Percentiles rank a stretch among this genome's conserved stretches.
Conservation (phyloP, 257 asterid genomes). For the Rubia yunnanensis region DNA sequence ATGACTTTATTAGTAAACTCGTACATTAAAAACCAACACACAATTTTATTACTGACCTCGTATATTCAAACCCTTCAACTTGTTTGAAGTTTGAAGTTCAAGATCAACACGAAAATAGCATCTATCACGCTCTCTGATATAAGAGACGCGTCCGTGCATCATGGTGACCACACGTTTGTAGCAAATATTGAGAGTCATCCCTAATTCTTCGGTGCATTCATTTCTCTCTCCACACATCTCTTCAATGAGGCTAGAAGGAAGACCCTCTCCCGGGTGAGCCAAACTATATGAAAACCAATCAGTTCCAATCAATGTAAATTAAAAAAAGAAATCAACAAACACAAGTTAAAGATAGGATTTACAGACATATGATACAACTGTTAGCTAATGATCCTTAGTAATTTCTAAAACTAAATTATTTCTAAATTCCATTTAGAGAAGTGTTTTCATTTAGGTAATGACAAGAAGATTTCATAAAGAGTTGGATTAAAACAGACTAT, state of each 20-base stretch:
- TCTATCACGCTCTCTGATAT: constrained; percentile 30
- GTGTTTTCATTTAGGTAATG: no score
- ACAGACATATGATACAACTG: background rate
- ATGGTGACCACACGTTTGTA: constrained; percentile 26
- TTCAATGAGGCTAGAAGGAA: constrained; percentile 40
- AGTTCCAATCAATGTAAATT: background rate
- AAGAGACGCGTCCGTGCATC: constrained; percentile 49
- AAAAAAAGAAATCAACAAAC: background rate
- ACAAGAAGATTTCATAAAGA: no score
- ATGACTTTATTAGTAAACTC: background rate
- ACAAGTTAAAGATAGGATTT: background rate
- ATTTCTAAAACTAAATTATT: background rate
- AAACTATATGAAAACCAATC: constrained; percentile 29
- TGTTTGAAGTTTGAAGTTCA: constrained; percentile 23
- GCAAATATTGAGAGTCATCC: constrained; percentile 37
- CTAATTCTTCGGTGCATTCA: constrained; percentile 31
- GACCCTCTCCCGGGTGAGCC: constrained; percentile 60
- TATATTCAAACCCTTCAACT: constrained; percentile 7
- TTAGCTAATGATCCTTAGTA: background rate
- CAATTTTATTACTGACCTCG: background rate
- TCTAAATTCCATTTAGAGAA: no score
- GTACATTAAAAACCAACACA: background rate
- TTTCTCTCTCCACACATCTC: constrained; percentile 35
- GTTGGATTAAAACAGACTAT: no score
- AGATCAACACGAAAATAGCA: constrained; percentile 44